Percentiles rank a stretch among this genome's conserved stretches.
Evolutionary conservation across 2,329 filamentous ascomycete species (phyloP).

Genomic region (Diaporthe ampelina): DNA sequence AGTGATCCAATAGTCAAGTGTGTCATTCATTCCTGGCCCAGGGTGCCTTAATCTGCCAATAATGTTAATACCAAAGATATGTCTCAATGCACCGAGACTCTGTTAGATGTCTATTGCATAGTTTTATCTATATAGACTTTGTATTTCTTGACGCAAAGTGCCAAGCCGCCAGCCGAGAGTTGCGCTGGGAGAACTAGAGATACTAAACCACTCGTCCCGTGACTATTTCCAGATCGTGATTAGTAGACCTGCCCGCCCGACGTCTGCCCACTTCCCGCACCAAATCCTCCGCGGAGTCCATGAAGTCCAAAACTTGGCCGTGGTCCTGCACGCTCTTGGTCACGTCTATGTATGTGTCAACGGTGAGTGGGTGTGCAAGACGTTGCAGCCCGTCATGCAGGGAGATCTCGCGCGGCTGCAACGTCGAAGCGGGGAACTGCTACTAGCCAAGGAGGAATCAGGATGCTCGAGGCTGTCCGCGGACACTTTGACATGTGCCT

Average conservation of each 20-base stretch:
- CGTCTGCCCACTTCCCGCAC: slow-evolving; percentile 9
- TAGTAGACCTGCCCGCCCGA: not conserved
- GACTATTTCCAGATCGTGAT: not conserved
- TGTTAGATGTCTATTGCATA: not conserved
- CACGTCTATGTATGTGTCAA: not conserved
- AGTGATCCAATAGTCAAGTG: no score
- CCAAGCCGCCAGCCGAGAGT: not conserved
- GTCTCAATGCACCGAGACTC: no score
- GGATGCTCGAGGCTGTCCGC: slow-evolving; percentile 9
- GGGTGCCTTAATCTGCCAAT: no score
- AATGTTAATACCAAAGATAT: no score
- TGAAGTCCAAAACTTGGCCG: not conserved
- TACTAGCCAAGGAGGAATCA: slow-evolving; percentile 12
- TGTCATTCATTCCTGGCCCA: no score
- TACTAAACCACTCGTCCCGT: no score
- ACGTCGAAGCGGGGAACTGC: slow-evolving; percentile 25
- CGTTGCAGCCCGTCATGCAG: not conserved
- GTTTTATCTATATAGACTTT: not conserved
- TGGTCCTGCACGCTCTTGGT: not conserved
- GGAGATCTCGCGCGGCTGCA: slow-evolving; percentile 12
- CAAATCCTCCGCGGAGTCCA: slow-evolving; percentile 4
- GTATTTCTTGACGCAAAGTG: not conserved
- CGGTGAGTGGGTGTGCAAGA: not conserved
- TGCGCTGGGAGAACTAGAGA: no score
- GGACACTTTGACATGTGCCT: not conserved